Base-by-base conservation (phyloP, 805 yeast genomes). In the Spencermartinsiella europaea region DNA sequence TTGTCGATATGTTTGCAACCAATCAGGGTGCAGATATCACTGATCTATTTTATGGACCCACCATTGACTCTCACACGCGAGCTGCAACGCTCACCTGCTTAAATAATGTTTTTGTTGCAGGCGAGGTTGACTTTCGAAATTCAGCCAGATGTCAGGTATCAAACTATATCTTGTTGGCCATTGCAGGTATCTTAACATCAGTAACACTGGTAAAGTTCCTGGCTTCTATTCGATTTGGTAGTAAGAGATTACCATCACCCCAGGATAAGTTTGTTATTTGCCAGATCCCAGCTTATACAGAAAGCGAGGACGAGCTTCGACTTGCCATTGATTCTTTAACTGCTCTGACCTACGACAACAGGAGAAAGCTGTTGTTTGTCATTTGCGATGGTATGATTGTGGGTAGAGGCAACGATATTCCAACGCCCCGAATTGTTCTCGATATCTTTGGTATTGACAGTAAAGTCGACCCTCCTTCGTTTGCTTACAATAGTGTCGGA, bases 331-430 rank as follows among this genome's bases (percentile, higher is more conserved):
- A 79, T 61, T 79, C 83, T 2, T 55, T 79, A 27, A 77, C 81
- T 15, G 70, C 75, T 33, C 65, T 80, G 42, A 73, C 75, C 48
- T 79, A 73, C 56, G 81, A 81, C 38, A 76, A 78, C 59, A 68
- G 76, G 22, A 75, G 80, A 53, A 78, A 79, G 55, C 66, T 79
- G 52, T 62, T 79, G 49, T 63, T 77, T n/a, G 66, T 79, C 36
- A 64, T 79, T 21, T 79, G 83, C 63, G 84, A 79, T 56, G 84
- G 84, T 59, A 57, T 77, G 55, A 73, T 79, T 57, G 74, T 74
- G 49, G 84, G 84, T 50, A 66, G 78, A 7, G 83, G 83, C 15
- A 79, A 79, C 57, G 81, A 76, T 48, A 55, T 61, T 42, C 67
- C 79, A 2, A 79, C 84, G 3, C 81, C 83, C 0, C 74, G 74